phyloP scores from a whole-genome alignment of 176 grass and related monocot species.

The Aechmea fasciata region DNA sequence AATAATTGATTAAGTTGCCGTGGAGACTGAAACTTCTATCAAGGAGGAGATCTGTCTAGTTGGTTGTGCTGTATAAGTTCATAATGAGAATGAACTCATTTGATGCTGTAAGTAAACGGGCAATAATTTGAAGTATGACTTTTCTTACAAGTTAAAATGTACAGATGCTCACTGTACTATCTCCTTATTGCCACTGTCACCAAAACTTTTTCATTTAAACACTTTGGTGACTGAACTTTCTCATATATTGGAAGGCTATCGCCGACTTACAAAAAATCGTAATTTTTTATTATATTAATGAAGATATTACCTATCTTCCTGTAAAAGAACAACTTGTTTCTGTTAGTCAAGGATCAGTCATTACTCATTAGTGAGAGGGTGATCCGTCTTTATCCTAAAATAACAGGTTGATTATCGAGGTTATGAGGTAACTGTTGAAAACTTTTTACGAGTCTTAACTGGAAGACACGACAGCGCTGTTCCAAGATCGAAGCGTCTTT shows the following conservation, averaged over 20 bases:
- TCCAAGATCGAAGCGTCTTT: conserved; percentile 83
- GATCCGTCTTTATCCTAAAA: conserved; percentile 8
- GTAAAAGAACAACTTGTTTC: background rate
- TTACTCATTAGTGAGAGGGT: background rate
- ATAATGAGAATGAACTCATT: background rate
- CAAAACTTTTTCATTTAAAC: too few species aligned
- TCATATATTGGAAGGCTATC: background rate
- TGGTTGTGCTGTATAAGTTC: background rate
- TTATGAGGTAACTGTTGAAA: conserved; percentile 97
- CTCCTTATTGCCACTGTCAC: too few species aligned
- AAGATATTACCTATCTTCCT: too few species aligned
- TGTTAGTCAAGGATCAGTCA: background rate
- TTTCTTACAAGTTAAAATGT: background rate
- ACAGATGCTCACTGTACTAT: too few species aligned
- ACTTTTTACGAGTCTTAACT: conserved; percentile 75
- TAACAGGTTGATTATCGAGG: conserved; percentile 89
- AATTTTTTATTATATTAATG: background rate
- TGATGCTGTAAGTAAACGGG: background rate
- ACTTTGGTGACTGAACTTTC: too few species aligned
- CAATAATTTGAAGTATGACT: background rate
- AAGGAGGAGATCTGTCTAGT: background rate
- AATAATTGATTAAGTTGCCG: too few species aligned
- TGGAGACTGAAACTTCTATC: too few species aligned
- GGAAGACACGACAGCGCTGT: conserved; percentile 73
- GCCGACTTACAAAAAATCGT: background rate